These are phyloP conservation scores for Boletus fagicola DNA, from an alignment of 768 basidiomycete genomes.

Conservation along the genomic window DNA sequence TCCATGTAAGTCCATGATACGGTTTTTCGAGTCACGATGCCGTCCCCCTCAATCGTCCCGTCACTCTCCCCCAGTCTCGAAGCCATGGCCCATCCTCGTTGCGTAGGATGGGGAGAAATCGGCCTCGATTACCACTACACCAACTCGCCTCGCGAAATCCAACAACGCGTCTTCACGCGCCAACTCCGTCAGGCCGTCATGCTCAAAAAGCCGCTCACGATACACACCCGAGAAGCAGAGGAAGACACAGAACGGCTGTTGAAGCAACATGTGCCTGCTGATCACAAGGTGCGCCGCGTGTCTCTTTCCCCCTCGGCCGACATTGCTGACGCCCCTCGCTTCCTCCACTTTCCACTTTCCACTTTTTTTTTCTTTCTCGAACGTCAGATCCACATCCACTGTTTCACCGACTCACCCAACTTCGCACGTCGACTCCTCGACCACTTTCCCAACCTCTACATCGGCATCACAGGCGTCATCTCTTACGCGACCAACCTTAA, in stretches of 20 bases:
- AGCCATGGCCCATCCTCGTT: constrained; percentile 77
- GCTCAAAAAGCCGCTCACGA: constrained; percentile 75
- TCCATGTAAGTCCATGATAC: constrained; percentile 51
- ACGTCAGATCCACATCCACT: constrained; percentile 77
- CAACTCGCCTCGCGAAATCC: constrained; percentile 66
- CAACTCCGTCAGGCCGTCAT: constrained; percentile 69
- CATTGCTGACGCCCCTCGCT: background rate
- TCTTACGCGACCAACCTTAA: constrained; percentile 75
- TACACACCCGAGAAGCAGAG: constrained; percentile 86
- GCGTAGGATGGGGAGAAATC: constrained; percentile 88
- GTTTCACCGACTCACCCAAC: constrained; percentile 79
- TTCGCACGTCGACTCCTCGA: constrained; percentile 69
- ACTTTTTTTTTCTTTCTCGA: too few species aligned
- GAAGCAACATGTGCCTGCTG: constrained; percentile 69
- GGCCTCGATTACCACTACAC: constrained; percentile 86
- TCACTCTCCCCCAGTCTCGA: constrained; percentile 45
- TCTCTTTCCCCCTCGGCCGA: background rate
- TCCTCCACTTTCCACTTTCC: background rate
- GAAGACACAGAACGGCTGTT: constrained; percentile 77
- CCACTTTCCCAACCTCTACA: constrained; percentile 78
- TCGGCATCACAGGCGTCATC: constrained; percentile 85
- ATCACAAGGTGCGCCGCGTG: constrained; percentile 52
- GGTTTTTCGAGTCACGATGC: background rate
- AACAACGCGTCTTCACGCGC: constrained; percentile 61
- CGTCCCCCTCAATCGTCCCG: background rate